Evolutionary conservation across 208 protist species (phyloP), one percentile per base, ranked within the genome.

Genomic region (Trypanosoma avium): DNA sequence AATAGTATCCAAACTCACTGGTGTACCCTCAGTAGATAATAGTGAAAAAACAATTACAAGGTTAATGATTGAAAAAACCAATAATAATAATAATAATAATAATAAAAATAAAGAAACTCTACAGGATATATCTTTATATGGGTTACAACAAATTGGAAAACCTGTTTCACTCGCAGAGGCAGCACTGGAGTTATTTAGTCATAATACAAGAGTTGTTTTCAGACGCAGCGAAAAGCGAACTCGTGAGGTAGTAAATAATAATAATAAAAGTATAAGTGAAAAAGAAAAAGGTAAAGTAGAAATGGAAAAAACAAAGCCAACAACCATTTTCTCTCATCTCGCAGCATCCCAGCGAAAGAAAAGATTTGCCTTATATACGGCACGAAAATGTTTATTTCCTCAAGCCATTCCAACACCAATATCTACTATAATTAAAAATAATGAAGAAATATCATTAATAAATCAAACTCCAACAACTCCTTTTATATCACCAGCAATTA

Each of bases 401-500:
- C 61, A 54, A 1, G 58, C 79, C 0, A 47, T 84, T 13, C 49
- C 46, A 3, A 40, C 48, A 3, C 45, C 61, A 27, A 15, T 19
- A 21, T 2, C 22, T 17, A 30, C 32, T 6, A 17, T 33, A 17
- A 43, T 67, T 35, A 22, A 13, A 27, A 52, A 29, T 24, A 22
- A 48, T 15, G 32, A 21, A 21, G 26, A 2, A 3, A 10, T 36
- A 29, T 2, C 40, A 10, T n/a, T 42, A n/a, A n/a, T n/a, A n/a
- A n/a, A n/a, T n/a, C n/a, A n/a, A n/a, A n/a, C n/a, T n/a, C n/a
- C n/a, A n/a, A n/a, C n/a, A n/a, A n/a, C n/a, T n/a, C n/a, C n/a
- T 7, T 73, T 73, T 55, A 50, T 88, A 22, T 86, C 88, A 10
- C 88, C 82, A 15, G 84, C 84, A 3, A 49, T 86, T 33, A 77